Percentiles rank a stretch among this genome's conserved stretches.
Evolutionary conservation across 768 basidiomycete genomes (phyloP).

Genomic region (Naematelia aurantialba): DNA sequence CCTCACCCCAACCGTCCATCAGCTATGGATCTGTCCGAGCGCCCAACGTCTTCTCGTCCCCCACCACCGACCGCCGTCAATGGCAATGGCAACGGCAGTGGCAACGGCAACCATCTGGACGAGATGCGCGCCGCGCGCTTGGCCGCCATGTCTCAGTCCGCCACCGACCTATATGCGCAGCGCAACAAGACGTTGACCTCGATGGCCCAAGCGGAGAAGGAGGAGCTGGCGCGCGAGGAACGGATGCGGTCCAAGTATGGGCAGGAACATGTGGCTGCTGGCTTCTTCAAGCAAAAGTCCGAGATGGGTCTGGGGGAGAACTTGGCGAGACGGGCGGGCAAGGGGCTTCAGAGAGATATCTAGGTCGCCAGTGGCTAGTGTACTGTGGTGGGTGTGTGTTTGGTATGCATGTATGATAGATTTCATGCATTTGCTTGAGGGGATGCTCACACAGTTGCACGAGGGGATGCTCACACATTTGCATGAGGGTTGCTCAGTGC

Average conservation of each 20-base stretch:
- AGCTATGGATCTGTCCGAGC: constrained; percentile 33
- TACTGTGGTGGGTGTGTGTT: background rate
- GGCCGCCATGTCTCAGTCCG: constrained; percentile 80
- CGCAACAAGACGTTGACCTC: constrained; percentile 68
- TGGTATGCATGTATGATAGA: constrained; percentile 6
- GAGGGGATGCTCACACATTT: too few species aligned
- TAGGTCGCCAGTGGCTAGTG: constrained; percentile 11
- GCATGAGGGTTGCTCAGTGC: too few species aligned
- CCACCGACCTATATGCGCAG: constrained; percentile 62
- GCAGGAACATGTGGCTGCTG: constrained; percentile 72
- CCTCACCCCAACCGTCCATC: constrained; percentile 49
- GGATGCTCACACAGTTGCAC: too few species aligned
- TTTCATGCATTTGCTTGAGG: too few species aligned
- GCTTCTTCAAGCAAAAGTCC: constrained; percentile 70
- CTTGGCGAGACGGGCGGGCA: constrained; percentile 45
- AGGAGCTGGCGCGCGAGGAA: constrained; percentile 70
- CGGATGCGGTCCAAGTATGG: constrained; percentile 56
- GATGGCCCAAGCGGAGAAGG: constrained; percentile 71
- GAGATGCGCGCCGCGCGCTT: constrained; percentile 69
- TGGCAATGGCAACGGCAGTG: constrained; percentile 8
- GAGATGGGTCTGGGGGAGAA: constrained; percentile 52
- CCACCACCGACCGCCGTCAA: constrained; percentile 48
- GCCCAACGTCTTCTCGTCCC: constrained; percentile 49
- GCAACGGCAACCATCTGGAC: constrained; percentile 24
- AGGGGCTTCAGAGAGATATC: constrained; percentile 48